These are phyloP conservation scores for Xerocomellus intermedius DNA, from an alignment of 768 basidiomycete genomes.

Conservation along the genomic window DNA sequence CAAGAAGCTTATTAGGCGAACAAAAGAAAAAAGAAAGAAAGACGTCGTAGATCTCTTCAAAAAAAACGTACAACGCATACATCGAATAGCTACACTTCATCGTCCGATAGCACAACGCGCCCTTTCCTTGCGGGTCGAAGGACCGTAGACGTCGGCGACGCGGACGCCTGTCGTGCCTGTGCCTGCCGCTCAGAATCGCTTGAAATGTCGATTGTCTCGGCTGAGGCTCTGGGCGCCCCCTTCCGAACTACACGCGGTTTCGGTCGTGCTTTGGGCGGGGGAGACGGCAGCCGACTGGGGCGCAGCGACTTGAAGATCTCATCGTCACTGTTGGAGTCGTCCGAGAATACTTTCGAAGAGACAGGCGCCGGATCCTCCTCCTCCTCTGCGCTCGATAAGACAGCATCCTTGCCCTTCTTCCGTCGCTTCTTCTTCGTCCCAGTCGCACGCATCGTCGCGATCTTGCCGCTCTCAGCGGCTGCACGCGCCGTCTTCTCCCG, in stretches of 20 bases:
- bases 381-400: slow-evolving; percentile 38
- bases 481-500: slow-evolving; percentile 52
- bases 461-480: slow-evolving; percentile 43
- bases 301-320: slow-evolving; percentile 21
- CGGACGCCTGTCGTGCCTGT: not conserved
- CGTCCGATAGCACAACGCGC: slow-evolving; percentile 38
- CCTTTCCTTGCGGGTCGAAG: slow-evolving; percentile 25
- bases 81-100: slow-evolving; percentile 30
- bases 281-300: slow-evolving; percentile 26
- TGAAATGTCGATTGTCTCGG: slow-evolving; percentile 19
- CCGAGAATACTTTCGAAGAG: slow-evolving; percentile 12
- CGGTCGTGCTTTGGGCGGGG: slow-evolving; percentile 27
- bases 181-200: slow-evolving; percentile 20
- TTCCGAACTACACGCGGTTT: slow-evolving; percentile 45
- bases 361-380: slow-evolving; percentile 17
- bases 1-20: slow-evolving; percentile 7
- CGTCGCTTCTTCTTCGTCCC: slow-evolving; percentile 64
- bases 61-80: slow-evolving; percentile 10
- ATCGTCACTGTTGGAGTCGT: slow-evolving; percentile 27
- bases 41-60: slow-evolving; percentile 1
- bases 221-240: slow-evolving; percentile 8
- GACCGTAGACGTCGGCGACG: slow-evolving; percentile 6
- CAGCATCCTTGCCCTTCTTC: slow-evolving; percentile 43
- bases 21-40: not conserved
- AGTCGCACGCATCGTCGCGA: slow-evolving; percentile 42